phyloP scores from a whole-genome alignment of 2,329 filamentous ascomycete species.

The Didymella exigua region DNA sequence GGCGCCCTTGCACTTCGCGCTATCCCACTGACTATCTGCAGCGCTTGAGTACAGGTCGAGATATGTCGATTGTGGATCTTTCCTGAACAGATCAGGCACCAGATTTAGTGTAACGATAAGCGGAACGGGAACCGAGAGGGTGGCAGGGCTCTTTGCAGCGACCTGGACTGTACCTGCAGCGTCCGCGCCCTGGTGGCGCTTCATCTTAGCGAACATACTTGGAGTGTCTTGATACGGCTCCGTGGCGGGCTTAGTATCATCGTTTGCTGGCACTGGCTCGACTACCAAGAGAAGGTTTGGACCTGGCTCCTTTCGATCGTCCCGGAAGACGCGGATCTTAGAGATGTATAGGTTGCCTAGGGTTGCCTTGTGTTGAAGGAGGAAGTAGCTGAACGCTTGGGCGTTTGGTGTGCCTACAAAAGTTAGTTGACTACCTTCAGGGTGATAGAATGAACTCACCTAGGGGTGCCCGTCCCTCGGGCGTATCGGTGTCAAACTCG shows the following conservation, averaged over 20 bases:
- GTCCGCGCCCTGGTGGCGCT: background rate
- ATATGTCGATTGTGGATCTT: background rate
- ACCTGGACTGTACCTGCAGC: background rate
- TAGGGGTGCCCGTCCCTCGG: background rate
- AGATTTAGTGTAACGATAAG: background rate
- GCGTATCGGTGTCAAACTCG: background rate
- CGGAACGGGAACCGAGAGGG: background rate
- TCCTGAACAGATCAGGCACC: background rate
- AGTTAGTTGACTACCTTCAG: background rate
- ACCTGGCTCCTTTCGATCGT: background rate
- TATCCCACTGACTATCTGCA: background rate
- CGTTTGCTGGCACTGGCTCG: background rate
- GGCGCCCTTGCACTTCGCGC: background rate
- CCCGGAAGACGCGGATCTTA: background rate
- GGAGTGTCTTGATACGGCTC: background rate
- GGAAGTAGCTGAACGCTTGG: constrained; percentile 11
- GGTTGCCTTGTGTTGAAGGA: constrained; percentile 5
- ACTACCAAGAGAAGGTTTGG: constrained; percentile 6
- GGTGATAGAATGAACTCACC: background rate
- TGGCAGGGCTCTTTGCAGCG: background rate
- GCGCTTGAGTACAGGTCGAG: background rate
- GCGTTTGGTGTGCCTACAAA: constrained; percentile 9
- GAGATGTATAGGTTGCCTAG: constrained; percentile 11
- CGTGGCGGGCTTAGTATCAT: background rate
- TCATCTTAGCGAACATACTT: background rate